Base-by-base conservation (phyloP, 208 protist genomes). In the Trypanosoma conorhini region DNA sequence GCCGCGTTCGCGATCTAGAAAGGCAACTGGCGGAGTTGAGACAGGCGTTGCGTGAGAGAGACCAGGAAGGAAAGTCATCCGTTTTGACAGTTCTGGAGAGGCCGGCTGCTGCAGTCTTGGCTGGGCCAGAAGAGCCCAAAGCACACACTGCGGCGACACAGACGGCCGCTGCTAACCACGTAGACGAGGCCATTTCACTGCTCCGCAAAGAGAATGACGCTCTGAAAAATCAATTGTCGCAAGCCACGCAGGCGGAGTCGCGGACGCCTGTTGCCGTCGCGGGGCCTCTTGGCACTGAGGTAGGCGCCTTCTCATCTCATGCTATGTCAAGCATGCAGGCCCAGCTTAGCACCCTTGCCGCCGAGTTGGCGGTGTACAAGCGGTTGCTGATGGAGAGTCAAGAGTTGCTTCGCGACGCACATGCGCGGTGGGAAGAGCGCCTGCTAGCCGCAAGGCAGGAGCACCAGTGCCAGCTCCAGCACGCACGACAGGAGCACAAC, bases 401-500 rank as follows among this genome's bases (percentile, higher is more conserved):
- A 46, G 48, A 60, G 5, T 64, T 75, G 13, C 66, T 88, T 15
- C 52, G 57, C 15, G 60, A 76, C 52, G n/a, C 73, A 12, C 69
- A 81, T 42, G 57, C 57, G 5, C 69, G 78, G 2, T 88, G 80
- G 83, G 81, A 87, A 56, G 74, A 70, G n/a, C 70, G 70, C 0
- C 22, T 88, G 3, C 5, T 42, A 5, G 71, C 77, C 7, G 56
- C 75, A 56, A 87, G 83, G 48, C 40, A 59, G 17, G 76, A 71
- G 21, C 84, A 85, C 60, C 62, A 76, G 15, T 62, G 50, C 17
- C 86, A 87, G 38, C 2, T 89, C 0, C 82, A 77, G 22, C 64
- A 51, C 10, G 31, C 87, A 56, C 80, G 79, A 5, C 33, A 85
- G 30, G 42, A 73, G 13, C 81, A 88, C 60, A 84, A 88, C 26